These are phyloP conservation scores for Sporothrix euskadiensis DNA, from an alignment of 2,329 filamentous ascomycete genomes.

Conservation along the genomic window DNA sequence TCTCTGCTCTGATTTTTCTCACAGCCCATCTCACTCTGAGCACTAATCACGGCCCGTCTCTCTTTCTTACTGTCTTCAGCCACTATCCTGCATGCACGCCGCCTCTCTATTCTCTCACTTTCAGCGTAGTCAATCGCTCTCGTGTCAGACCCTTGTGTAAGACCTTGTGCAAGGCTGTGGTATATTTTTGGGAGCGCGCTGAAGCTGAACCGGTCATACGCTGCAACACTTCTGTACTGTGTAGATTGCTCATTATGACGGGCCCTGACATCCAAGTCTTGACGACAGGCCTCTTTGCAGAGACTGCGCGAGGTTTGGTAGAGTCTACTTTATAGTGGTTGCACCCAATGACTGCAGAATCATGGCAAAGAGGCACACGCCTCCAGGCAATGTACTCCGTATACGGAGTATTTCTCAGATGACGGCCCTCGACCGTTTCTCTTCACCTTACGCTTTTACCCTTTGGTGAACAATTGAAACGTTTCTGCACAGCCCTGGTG, in stretches of 20 bases:
- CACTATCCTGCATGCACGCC: conserved; percentile 12
- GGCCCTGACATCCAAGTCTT: not conserved
- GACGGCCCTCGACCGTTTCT: not conserved
- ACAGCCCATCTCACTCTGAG: not conserved
- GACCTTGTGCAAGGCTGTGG: not conserved
- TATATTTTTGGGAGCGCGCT: conserved; percentile 9
- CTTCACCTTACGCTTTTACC: not conserved
- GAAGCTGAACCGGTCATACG: not conserved
- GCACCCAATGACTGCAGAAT: not conserved
- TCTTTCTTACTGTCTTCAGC: not conserved
- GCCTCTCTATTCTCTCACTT: not conserved
- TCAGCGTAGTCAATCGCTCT: not conserved
- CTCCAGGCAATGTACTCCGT: not conserved
- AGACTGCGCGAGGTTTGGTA: not conserved
- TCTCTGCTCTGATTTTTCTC: not conserved
- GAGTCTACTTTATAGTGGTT: not conserved
- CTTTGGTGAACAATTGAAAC: not conserved
- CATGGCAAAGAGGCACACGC: not conserved
- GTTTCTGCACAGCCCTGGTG: not conserved
- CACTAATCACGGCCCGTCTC: not conserved
- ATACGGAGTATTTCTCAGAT: not conserved
- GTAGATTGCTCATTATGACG: not conserved
- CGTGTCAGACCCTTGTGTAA: not conserved
- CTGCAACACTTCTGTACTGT: not conserved
- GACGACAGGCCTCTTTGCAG: not conserved